Base-by-base conservation (phyloP, 2,329 filamentous ascomycete species). In the Alternaria sp. region DNA sequence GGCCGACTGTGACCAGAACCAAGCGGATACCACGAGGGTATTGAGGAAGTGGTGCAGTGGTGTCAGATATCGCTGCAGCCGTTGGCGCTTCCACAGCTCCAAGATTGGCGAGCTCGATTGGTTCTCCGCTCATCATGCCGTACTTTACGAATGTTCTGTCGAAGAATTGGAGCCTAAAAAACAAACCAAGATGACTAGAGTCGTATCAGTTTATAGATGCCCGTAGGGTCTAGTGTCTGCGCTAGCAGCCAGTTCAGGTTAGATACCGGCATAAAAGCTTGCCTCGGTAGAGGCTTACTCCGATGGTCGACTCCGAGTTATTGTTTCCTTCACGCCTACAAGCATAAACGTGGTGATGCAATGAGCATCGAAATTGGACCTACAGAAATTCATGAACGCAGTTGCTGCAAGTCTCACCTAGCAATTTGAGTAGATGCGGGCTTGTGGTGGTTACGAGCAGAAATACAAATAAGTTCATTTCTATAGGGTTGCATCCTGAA, bases 1-100 rank as follows among this genome's bases (percentile, higher is more conserved):
- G 64, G 7, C 72, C 73, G 22, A 71, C 52, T 2, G 70, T 73
- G 6, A 76, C 70, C 2, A 75, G 20, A 11, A 67, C 30, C 0
- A 76, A 5, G 8, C 28, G 28, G 11, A 30, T 30, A 30, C 28
- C 28, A 30, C 28, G 28, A 11, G 28, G 28, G 28, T 30, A 30
- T 5, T 30, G 28, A 30, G 28, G 28, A 30, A 11, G 4, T 0
- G 28, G 28, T 30, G 11, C 28, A 30, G 28, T 11, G 11, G 28
- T 0, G 0, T 30, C 28, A 30, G 28, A 11, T 30, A 30, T 30
- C 28, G 28, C 28, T 30, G 28, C 11, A 30, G 28, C 28, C 11
- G 9, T 30, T 30, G 28, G 28, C 28, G 28, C 28, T 30, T 30
- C 28, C 4, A 11, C 28, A 2, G 28, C 28, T 30, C 28, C 28